Conservation (phyloP, 495 filamentous ascomycete genomes). For the Talaromyces stipitatus region DNA sequence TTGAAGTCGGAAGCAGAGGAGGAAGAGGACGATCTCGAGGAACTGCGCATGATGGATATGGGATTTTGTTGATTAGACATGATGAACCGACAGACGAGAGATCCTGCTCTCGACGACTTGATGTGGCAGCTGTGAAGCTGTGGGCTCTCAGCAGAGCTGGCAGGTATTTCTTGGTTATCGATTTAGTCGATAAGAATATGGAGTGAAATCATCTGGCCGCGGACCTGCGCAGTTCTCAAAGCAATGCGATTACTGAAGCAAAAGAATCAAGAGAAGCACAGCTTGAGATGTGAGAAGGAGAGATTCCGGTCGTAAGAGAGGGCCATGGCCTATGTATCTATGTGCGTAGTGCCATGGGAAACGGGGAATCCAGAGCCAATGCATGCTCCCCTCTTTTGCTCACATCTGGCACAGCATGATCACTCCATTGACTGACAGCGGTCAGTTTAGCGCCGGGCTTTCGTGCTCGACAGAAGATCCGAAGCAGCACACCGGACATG, state of each 20-base stretch:
- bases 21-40: slow-evolving; percentile 35
- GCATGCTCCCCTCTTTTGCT: neutral
- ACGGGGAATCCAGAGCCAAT: neutral
- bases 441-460: slow-evolving; percentile 1
- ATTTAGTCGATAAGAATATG: neutral
- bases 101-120: slow-evolving; percentile 4
- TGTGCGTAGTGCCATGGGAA: neutral
- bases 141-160: neutral
- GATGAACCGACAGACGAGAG: neutral
- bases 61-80: slow-evolving; percentile 5
- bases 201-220: neutral
- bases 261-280: slow-evolving; percentile 6
- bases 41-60: slow-evolving; percentile 13
- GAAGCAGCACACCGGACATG: neutral
- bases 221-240: slow-evolving; percentile 6
- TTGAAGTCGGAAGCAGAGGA: slow-evolving; percentile 58
- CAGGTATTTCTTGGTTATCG: neutral
- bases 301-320: neutral
- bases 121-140: neutral
- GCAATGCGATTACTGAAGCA: neutral
- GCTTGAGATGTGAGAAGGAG: neutral
- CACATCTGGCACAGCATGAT: slow-evolving; percentile 2
- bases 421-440: neutral
- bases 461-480: neutral
- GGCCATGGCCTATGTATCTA: slow-evolving; percentile 5